Base-by-base conservation (phyloP, 2,329 filamentous ascomycete genomes). In the Samsoniella hepiali region DNA sequence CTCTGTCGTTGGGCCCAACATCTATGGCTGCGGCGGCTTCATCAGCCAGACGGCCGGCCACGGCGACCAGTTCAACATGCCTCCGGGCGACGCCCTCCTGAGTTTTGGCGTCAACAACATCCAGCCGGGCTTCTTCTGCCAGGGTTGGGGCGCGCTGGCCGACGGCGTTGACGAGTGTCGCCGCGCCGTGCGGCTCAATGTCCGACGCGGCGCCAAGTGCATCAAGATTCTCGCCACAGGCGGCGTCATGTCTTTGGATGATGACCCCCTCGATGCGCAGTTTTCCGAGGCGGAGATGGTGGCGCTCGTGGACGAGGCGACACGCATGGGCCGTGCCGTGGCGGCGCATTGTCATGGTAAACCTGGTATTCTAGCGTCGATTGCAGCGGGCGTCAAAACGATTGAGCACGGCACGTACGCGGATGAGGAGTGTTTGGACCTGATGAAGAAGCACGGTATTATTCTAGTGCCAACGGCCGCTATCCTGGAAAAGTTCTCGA, bases 31-130 rank as follows among this genome's bases (percentile, higher is more conserved):
- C 2, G 74, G 79, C 31, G 73, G 74, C 1, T 69, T 74, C 15
- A 73, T 84, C 58, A 78, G 76, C 58, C 78, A 79, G 65, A 82
- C 79, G 0, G 81, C 77, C 5, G 82, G 82, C 0, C 81, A 83
- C 67, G 79, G 78, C 6, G 77, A 79, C 58, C 64, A 74, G 5
- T 76, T 75, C 63, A 61, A 63, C n/a, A 36, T 73, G 38, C 75
- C 76, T 0, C 68, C 76, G 0, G 72, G 72, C 5, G 72, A 75
- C 32, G 72, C 73, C 29, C 72, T 76, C 3, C 67, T 74, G 45
- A 74, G 71, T 44, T 64, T 73, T 5, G 76, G 77, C 11, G 72
- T 77, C 4, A 59, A 67, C 7, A 67, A 70, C 38, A 66, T 71
- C n/a, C 66, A 64, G 0, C 66, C 72, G 3, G 75, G 75, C 0